Percentiles rank a stretch among this genome's conserved stretches.
Evolutionary conservation across 371 early-diverging fungal genomes (phyloP).

Genomic region (Syncephalis plumigaleata): DNA sequence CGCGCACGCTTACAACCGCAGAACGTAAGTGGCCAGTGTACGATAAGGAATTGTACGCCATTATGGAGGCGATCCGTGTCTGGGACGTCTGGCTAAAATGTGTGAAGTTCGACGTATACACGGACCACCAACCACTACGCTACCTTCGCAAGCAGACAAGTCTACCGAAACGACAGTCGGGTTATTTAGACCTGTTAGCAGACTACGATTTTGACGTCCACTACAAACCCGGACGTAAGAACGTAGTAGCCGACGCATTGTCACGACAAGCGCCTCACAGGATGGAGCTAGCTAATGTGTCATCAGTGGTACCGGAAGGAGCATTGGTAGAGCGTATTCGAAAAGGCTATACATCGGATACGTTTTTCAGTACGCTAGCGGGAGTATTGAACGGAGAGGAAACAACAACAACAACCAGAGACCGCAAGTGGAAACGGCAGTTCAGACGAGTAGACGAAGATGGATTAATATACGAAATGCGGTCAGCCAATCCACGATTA

Average conservation of each 20-base stretch:
- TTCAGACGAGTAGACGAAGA: no score
- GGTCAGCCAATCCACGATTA: no score
- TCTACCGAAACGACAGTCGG: neutral
- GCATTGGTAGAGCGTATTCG: no score
- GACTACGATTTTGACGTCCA: conserved; percentile 6
- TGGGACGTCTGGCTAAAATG: conserved; percentile 1
- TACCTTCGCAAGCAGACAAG: conserved; percentile 1
- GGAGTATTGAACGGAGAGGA: no score
- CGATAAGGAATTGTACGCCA: conserved; percentile 15
- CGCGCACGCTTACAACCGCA: conserved; percentile 8
- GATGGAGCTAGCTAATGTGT: no score
- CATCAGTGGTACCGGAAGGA: no score
- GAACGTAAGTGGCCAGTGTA: conserved; percentile 10
- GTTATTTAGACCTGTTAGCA: neutral
- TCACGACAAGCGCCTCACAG: no score
- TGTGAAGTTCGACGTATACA: conserved; percentile 1
- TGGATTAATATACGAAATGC: no score
- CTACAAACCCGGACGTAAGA: conserved; percentile 13
- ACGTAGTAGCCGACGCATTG: conserved; percentile 11
- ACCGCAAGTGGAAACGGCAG: no score
- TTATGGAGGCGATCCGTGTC: conserved; percentile 6
- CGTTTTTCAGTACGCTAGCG: no score
- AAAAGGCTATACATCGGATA: no score
- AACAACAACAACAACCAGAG: no score
- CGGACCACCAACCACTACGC: conserved; percentile 3